Conservation (phyloP, 2,329 filamentous ascomycete species). For the Paraphoma chrysanthemicola region DNA sequence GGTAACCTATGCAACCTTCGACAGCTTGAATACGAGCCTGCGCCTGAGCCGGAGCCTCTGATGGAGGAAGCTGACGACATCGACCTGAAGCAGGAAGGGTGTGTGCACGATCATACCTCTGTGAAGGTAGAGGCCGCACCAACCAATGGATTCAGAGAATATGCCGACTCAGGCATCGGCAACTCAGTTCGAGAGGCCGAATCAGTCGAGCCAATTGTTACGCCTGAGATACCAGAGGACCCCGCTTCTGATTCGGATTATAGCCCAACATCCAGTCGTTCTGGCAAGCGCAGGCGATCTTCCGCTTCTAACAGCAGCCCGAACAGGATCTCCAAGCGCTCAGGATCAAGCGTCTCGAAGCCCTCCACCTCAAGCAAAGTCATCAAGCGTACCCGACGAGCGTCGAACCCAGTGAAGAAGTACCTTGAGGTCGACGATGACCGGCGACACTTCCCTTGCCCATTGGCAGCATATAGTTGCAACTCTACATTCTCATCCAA, state of each 20-base stretch:
- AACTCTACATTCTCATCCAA: constrained; percentile 75
- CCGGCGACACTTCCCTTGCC: constrained; percentile 72
- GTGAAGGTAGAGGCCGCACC: constrained; percentile 23
- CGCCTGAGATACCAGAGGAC: constrained; percentile 39
- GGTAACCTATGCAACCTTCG: constrained; percentile 32
- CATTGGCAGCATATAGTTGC: constrained; percentile 82
- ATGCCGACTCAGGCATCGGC: constrained; percentile 36
- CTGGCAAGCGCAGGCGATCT: constrained; percentile 31
- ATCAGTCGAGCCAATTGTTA: constrained; percentile 42
- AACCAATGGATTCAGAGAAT: constrained; percentile 15
- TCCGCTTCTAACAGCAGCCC: constrained; percentile 33
- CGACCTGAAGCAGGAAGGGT: constrained; percentile 30
- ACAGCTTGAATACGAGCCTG: constrained; percentile 43
- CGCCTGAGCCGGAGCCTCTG: constrained; percentile 31
- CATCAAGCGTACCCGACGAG: constrained; percentile 25
- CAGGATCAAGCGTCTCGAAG: constrained; percentile 26
- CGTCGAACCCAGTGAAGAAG: constrained; percentile 18
- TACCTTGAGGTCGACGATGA: constrained; percentile 17
- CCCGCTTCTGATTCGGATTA: constrained; percentile 46
- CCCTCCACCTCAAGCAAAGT: constrained; percentile 23
- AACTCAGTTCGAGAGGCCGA: constrained; percentile 43
- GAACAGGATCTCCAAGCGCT: constrained; percentile 23
- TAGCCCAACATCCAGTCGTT: constrained; percentile 27
- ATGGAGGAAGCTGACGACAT: constrained; percentile 33
- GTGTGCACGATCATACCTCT: constrained; percentile 22